Base-by-base conservation (phyloP, 2,329 filamentous ascomycete species). In the Esteya vermicola region DNA sequence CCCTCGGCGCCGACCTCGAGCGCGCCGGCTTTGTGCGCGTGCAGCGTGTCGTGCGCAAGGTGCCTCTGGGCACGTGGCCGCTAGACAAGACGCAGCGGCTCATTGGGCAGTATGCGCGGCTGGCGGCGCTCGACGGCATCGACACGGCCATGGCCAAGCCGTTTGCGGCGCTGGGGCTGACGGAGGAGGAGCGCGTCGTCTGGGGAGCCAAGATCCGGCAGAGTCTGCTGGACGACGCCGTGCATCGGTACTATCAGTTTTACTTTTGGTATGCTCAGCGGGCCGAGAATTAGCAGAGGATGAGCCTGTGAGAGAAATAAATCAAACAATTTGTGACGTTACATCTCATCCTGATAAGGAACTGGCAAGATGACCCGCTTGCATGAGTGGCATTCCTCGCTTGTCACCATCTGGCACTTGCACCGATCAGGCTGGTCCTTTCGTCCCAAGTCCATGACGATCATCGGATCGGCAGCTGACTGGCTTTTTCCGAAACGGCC, bases 171-270 rank as follows among this genome's bases (percentile, higher is more conserved):
- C 36, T 50, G 22, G 46, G 64, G 57, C 72, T 75, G 54, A 74
- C 75, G 0, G 73, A 73, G 43, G 77, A 75, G 1, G 70, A 75
- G 3, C 72, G 60, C 68, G 70, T 78, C 23, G 70, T 74, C 0
- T 67, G 64, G 8, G 37, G 21, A 3, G 46, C 46, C 1, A 42
- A 41, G 36, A 39, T 45, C 14, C 38, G 39, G 63, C 39, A 41
- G 27, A 13, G 25, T 4, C 33, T 25, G 28, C 37, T 28, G 19
- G 42, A 40, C 30, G 25, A 26, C 26, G 20, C 23, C 6, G n/a
- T 22, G 21, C 38, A 44, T 16, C 39, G 42, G 40, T 39, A 36
- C 40, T 42, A 19, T 21, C 38, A 45, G 36, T 41, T 36, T 32
- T 45, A 43, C 28, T 47, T 47, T 19, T 47, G 45, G 45, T 38